A percentile compares a stretch with the other conserved stretches of the same genome.
Conservation (phyloP, 2,329 filamentous ascomycete genomes). For the Fusarium gaditjirri region DNA sequence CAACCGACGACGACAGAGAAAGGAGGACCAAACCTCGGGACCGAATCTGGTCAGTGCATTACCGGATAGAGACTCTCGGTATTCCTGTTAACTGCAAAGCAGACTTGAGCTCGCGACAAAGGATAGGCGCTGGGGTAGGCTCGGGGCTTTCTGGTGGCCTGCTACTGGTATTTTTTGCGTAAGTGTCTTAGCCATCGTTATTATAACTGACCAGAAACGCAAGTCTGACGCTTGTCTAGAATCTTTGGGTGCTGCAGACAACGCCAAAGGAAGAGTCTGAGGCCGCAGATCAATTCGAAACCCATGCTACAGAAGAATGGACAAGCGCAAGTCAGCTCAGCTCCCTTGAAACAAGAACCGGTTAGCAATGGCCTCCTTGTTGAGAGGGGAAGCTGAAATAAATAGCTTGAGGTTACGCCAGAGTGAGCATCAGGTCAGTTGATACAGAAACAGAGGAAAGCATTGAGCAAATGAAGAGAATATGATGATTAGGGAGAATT, state of each 20-base stretch:
- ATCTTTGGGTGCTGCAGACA: conserved; percentile 22
- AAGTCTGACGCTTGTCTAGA: conserved; percentile 1
- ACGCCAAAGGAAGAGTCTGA: not conserved
- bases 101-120: conserved; percentile 21
- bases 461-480: not conserved
- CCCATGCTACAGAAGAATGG: not conserved
- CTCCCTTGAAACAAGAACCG: not conserved
- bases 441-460: not conserved
- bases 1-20: not conserved
- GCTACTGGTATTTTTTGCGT: conserved; percentile 25
- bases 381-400: not conserved
- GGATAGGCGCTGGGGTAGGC: conserved; percentile 20
- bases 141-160: conserved; percentile 11
- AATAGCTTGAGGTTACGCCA: not conserved
- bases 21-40: not conserved
- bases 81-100: not conserved
- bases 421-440: not conserved
- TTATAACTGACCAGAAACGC: not conserved
- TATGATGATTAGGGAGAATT: conserved; percentile 11
- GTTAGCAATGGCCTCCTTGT: not conserved
- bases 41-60: conserved; percentile 16
- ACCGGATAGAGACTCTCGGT: not conserved
- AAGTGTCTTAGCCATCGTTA: not conserved
- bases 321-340: not conserved
- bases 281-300: not conserved